phyloP scores from a whole-genome alignment of 2,329 filamentous ascomycete genomes.

The Fusarium annulatum region DNA sequence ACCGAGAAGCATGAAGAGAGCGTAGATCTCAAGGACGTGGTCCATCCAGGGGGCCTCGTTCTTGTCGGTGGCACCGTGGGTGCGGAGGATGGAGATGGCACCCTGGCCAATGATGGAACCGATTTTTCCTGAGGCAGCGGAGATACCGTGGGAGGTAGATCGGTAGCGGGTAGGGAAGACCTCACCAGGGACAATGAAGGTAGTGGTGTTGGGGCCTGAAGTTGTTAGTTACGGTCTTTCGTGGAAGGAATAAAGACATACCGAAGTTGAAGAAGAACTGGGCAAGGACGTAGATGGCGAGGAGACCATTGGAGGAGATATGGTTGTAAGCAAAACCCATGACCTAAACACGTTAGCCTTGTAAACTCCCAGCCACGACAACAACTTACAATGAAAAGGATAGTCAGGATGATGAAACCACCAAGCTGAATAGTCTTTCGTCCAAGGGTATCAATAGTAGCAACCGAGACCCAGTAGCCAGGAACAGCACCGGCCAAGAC shows the following conservation, averaged over 20 bases:
- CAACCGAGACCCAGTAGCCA: slow-evolving; percentile 84
- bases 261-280: slow-evolving; percentile 71
- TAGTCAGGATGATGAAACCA: slow-evolving; percentile 70
- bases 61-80: slow-evolving; percentile 53
- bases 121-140: slow-evolving; percentile 65
- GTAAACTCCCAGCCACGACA: accelerated
- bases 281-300: slow-evolving; percentile 66
- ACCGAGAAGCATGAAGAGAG: slow-evolving; percentile 81
- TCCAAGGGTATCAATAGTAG: slow-evolving; percentile 77
- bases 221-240: not conserved
- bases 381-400: slow-evolving; percentile 61
- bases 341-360: slow-evolving; percentile 41
- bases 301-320: slow-evolving; percentile 62
- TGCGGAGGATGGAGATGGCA: slow-evolving; percentile 66
- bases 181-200: slow-evolving; percentile 67
- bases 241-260: slow-evolving; percentile 14
- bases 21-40: slow-evolving; percentile 80
- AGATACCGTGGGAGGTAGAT: slow-evolving; percentile 68
- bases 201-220: slow-evolving; percentile 64
- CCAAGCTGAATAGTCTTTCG: slow-evolving; percentile 81
- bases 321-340: slow-evolving; percentile 72
- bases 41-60: slow-evolving; percentile 73
- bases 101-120: slow-evolving; percentile 68
- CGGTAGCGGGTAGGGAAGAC: slow-evolving; percentile 68
- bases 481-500: slow-evolving; percentile 83